phyloP scores from a whole-genome alignment of 345 rosid genomes.

The Arabidopsis suecica region DNA sequence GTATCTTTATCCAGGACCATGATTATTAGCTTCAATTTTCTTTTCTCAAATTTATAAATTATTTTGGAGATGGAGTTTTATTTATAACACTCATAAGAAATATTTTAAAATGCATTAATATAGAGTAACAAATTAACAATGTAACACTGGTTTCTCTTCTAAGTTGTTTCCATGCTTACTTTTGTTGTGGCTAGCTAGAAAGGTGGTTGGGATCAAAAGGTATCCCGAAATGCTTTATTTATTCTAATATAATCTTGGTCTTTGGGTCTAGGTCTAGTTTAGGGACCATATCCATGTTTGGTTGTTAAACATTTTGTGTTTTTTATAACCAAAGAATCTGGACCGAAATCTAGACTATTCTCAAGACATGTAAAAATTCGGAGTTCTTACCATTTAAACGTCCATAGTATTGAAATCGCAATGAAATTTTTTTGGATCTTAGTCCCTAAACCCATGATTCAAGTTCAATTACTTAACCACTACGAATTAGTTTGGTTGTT shows the following conservation, averaged over 20 bases:
- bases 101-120: neutral
- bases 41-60: constrained; percentile 18
- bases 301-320: neutral
- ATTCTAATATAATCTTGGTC: neutral
- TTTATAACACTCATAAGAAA: neutral
- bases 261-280: neutral
- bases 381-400: neutral
- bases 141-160: neutral
- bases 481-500: neutral
- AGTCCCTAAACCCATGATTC: neutral
- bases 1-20: constrained; percentile 30
- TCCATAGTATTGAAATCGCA: neutral
- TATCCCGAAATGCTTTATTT: neutral
- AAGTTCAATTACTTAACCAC: neutral
- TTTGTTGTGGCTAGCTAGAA: neutral
- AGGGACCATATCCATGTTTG: neutral
- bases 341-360: neutral
- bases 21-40: constrained; percentile 27
- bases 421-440: neutral
- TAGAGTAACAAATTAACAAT: neutral
- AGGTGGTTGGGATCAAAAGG: neutral
- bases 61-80: neutral
- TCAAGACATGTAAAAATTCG: neutral
- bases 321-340: neutral
- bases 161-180: neutral